Evolutionary conservation across 2,329 filamentous ascomycete genomes (phyloP), one percentile per base, ranked within the genome.

Genomic region (Drechslera avenae): DNA sequence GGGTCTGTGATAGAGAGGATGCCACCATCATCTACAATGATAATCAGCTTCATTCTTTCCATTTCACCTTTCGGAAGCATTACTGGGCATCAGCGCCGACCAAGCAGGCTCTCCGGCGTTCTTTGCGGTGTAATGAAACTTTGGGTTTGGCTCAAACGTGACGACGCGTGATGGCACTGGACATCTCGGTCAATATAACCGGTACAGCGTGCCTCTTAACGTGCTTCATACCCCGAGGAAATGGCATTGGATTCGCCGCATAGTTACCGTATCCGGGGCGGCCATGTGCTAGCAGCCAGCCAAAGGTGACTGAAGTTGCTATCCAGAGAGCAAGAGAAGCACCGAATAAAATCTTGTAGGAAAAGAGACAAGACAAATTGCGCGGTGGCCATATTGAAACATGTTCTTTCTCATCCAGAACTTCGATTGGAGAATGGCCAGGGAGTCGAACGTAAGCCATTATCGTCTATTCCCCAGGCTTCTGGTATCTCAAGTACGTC

Each of bases 51-150:
- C 18, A 12, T 23, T 10, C 12, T 19, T 13, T 8, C 13, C 14
- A 26, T 23, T n/a, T 3, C 21, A 28, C 14, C 8, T 12, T 16
- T 19, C 21, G 40, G 16, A 2, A 13, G 23, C 16, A 33, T 16
- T 32, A 53, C 50, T 50, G 18, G 50, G 40, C 40, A 53, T 40
- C 30, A 41, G 16, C 9, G 30, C 23, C 14, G 32, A 21, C 50
- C 50, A 50, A 12, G 46, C 50, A 8, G 39, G 26, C 23, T 36
- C 36, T 21, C 50, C 35, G 28, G 39, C 31, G 18, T 45, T 23
- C 13, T 31, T 36, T 13, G 46, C 30, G 2, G 46, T 50, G n/a
- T 37, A 45, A n/a, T 53, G 50, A 16, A 50, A 53, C 3, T 32
- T 42, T 7, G 46, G 14, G 8, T 45, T 37, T 5, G 23, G 28